Base-by-base conservation (phyloP, 805 yeast genomes). In the Candida tallmaniae region DNA sequence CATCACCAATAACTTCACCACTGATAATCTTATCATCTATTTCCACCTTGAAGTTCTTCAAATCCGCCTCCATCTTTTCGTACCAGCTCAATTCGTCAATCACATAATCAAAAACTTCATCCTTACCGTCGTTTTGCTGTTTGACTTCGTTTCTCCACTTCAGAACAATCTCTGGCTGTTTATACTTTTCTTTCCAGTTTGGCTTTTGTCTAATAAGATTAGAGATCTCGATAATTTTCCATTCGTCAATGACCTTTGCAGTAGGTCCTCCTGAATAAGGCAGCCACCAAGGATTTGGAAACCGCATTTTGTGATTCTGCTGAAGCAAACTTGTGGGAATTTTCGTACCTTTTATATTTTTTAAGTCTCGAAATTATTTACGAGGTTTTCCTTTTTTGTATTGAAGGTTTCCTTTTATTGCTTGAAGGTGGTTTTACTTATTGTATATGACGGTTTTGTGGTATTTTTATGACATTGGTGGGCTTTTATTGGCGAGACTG, bases 1-100 rank as follows among this genome's bases (percentile, higher is more conserved):
- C 31, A 10, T 26, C 25, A 6, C 31, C 35, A 21, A 60, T 41
- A 4, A 46, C 47, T 1, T 25, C 21, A 37, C 52, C 60, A 12
- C 52, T 39, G n/a, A 44, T 36, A 23, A 48, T 50, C n/a, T 41
- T 45, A 34, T 51, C 56, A 34, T 48, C 58, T 26, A 35, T 25
- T 4, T 40, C 49, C 24, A 46, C 37, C 18, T 32, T 39, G 42
- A 44, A 56, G 6, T 28, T n/a, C 7, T 10, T 20, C 10, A 7
- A 7, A 8, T 27, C n/a, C 15, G 15, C 5, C 5, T 29, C 8
- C 23, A 42, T 21, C 6, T 30, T 27, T 14, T 50, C 55, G 29
- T 47, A 53, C 56, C 60, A 58, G 26, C 47, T 47, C 33, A 63
- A 50, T 38, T 64, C 69, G 21, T 38, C 40, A 22, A 58, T 30